Percentiles rank a stretch among this genome's conserved stretches.
These are phyloP conservation scores for Coccinonectria pachysandricola DNA, from an alignment of 2,329 filamentous ascomycete species.

Conservation along the genomic window DNA sequence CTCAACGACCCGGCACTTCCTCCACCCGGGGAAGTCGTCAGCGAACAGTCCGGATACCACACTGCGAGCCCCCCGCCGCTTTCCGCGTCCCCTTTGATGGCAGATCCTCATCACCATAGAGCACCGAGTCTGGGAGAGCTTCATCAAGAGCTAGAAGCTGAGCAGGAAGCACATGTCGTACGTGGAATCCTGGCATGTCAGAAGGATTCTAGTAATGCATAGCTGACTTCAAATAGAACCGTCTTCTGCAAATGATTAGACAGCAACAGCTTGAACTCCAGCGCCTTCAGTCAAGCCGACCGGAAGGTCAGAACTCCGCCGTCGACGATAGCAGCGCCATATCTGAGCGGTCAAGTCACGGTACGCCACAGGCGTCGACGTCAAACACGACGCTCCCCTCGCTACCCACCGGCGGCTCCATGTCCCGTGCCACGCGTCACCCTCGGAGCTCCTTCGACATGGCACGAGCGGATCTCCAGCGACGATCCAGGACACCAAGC, in stretches of 20 bases:
- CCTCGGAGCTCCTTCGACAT: slow-evolving; percentile 51
- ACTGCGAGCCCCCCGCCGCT: slow-evolving; percentile 35
- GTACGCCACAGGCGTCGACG: slow-evolving; percentile 23
- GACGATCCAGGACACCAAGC: slow-evolving; percentile 49
- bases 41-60: slow-evolving; percentile 26
- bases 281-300: slow-evolving; percentile 41
- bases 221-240: slow-evolving; percentile 42
- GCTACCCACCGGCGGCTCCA: slow-evolving; percentile 29
- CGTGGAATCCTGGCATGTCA: slow-evolving; percentile 17
- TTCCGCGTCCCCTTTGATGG: slow-evolving; percentile 35
- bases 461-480: slow-evolving; percentile 43
- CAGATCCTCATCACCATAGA: slow-evolving; percentile 53
- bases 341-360: slow-evolving; percentile 34
- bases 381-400: slow-evolving; percentile 24
- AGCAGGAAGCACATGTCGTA: slow-evolving; percentile 70
- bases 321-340: slow-evolving; percentile 43
- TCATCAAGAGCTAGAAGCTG: slow-evolving; percentile 68
- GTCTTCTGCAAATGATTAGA: slow-evolving; percentile 66
- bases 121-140: slow-evolving; percentile 65
- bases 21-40: slow-evolving; percentile 57
- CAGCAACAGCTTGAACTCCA: slow-evolving; percentile 63
- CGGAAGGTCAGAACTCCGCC: slow-evolving; percentile 24
- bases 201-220: slow-evolving; percentile 1
- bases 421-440: slow-evolving; percentile 39
- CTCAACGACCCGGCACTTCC: slow-evolving; percentile 61